Conservation (phyloP, 2,329 filamentous ascomycete genomes). For the Calcarisporium arbuscula region DNA sequence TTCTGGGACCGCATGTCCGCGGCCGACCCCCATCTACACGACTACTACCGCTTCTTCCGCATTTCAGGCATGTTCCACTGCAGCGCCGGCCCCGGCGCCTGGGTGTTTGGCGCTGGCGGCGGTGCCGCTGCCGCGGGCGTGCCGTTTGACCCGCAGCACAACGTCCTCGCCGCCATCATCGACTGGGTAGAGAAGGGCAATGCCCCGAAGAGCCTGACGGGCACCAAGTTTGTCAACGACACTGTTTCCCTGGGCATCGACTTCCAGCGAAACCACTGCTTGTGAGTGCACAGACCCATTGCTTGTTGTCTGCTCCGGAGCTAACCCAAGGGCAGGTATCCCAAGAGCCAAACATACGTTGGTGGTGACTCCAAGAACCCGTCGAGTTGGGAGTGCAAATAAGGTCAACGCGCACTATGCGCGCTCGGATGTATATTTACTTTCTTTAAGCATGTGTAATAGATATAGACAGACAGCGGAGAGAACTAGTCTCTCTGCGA, state of each 20-base stretch:
- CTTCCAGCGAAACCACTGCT: conserved; percentile 26
- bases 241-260: conserved; percentile 16
- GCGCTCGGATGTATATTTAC: no score
- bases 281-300: background rate
- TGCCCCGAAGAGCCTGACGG: conserved; percentile 33
- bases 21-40: conserved; percentile 23
- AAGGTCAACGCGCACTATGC: no score
- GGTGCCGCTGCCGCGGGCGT: conserved; percentile 11
- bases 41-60: conserved; percentile 46
- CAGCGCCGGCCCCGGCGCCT: conserved; percentile 38
- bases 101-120: conserved; percentile 20
- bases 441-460: no score
- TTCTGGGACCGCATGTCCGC: conserved; percentile 18
- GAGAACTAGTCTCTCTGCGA: no score
- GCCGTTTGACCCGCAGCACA: conserved; percentile 28
- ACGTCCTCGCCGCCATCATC: conserved; percentile 41
- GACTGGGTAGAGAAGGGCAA: conserved; percentile 39
- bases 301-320: background rate
- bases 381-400: background rate
- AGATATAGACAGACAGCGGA: no score
- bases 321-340: background rate
- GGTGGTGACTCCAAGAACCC: background rate
- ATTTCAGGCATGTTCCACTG: conserved; percentile 52
- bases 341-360: background rate
- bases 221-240: conserved; percentile 26